Conservation (phyloP, 2,329 filamentous ascomycete genomes). For the Pseudocercospora musae region DNA sequence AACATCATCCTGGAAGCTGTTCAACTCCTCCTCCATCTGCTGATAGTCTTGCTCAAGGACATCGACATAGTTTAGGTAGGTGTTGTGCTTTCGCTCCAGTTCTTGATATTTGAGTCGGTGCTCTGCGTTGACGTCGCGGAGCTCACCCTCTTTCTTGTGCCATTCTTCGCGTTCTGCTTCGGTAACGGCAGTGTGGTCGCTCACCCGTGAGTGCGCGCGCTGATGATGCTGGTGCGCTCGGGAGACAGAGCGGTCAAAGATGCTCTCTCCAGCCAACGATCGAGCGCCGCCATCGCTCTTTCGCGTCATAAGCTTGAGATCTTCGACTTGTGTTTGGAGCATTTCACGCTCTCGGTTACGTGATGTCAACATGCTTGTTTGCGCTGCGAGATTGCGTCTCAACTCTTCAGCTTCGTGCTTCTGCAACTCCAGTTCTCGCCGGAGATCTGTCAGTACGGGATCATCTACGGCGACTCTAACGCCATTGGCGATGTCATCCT, state of each 20-base stretch:
- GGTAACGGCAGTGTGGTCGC: constrained; percentile 63
- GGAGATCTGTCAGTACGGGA: constrained; percentile 71
- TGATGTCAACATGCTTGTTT: constrained; percentile 96
- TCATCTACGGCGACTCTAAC: constrained; percentile 42
- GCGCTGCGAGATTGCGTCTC: constrained; percentile 85
- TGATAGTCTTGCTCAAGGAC: constrained; percentile 64
- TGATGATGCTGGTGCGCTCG: constrained; percentile 57
- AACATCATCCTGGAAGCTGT: constrained; percentile 74
- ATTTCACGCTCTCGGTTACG: constrained; percentile 92
- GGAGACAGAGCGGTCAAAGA: constrained; percentile 91
- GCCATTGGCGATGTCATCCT: constrained; percentile 38
- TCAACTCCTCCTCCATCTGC: constrained; percentile 75
- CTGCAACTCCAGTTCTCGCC: background rate
- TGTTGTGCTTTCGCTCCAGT: constrained; percentile 76
- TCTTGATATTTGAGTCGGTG: constrained; percentile 88
- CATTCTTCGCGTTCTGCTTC: constrained; percentile 82
- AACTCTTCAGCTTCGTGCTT: constrained; percentile 91
- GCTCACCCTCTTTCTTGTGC: constrained; percentile 76
- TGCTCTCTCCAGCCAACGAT: constrained; percentile 73
- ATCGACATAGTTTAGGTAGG: constrained; percentile 76
- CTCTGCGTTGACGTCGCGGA: constrained; percentile 82
- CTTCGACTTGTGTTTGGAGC: constrained; percentile 94
- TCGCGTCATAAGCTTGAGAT: constrained; percentile 83
- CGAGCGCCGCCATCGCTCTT: constrained; percentile 57
- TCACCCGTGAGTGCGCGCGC: constrained; percentile 70